These are phyloP conservation scores for Davidsoniella neocaledoniae DNA, from an alignment of 2,329 filamentous ascomycete species.

Conservation along the genomic window DNA sequence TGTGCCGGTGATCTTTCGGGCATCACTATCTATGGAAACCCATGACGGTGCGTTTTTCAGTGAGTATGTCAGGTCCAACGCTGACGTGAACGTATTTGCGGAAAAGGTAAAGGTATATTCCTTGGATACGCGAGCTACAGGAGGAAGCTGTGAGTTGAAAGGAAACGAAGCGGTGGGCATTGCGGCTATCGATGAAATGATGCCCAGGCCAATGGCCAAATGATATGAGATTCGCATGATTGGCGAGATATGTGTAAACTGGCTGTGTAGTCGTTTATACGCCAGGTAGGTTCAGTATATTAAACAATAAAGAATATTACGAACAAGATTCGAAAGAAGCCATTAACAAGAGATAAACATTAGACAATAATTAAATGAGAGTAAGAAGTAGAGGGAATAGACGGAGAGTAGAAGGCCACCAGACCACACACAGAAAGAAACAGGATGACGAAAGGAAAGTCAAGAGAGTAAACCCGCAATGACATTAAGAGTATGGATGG, in stretches of 20 bases:
- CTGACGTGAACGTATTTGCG: conserved; percentile 53
- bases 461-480: too few relatives aligned
- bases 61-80: conserved; percentile 44
- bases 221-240: conserved; percentile 11
- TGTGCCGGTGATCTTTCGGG: conserved; percentile 52
- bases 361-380: not conserved
- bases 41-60: conserved; percentile 50
- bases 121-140: conserved; percentile 52
- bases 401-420: too few relatives aligned
- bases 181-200: conserved; percentile 20
- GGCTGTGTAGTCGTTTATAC: not conserved
- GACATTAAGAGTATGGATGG: too few relatives aligned
- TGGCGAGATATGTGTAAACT: not conserved
- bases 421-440: too few relatives aligned
- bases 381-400: not conserved
- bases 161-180: conserved; percentile 43
- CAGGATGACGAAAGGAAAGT: too few relatives aligned
- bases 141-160: conserved; percentile 70
- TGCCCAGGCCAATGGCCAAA: conserved; percentile 16
- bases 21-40: conserved; percentile 52
- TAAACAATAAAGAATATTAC: not conserved
- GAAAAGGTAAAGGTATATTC: conserved; percentile 59
- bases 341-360: not conserved
- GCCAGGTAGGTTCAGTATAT: not conserved
- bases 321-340: not conserved